Evolutionary conservation across 192 early-diverging fungal genomes (phyloP).

Genomic region (Dimargaris verticillata): DNA sequence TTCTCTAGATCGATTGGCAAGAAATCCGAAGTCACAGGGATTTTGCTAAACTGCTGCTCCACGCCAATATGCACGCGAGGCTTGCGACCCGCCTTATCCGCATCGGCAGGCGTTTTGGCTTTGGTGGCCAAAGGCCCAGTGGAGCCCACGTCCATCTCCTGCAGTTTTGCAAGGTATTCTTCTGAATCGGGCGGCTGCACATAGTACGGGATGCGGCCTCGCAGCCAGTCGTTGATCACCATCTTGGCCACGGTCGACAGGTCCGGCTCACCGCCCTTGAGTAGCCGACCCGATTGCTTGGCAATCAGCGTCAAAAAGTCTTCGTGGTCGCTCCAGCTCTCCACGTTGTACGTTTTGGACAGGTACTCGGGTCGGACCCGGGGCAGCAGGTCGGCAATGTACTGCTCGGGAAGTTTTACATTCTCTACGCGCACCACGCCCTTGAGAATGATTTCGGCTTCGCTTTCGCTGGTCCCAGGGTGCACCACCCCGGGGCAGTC

Average conservation of each 20-base stretch:
- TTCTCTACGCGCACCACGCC: constrained; percentile 93
- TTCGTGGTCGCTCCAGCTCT: constrained; percentile 65
- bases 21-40: constrained; percentile 71
- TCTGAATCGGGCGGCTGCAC: constrained; percentile 52
- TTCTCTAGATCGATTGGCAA: constrained; percentile 66
- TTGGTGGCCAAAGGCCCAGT: constrained; percentile 18
- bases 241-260: constrained; percentile 80
- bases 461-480: constrained; percentile 68
- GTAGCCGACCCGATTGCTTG: constrained; percentile 68
- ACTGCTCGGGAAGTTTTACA: constrained; percentile 73
- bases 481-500: constrained; percentile 98
- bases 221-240: constrained; percentile 96
- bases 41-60: constrained; percentile 83
- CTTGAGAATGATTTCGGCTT: constrained; percentile 91
- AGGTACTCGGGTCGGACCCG: constrained; percentile 84
- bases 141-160: constrained; percentile 19
- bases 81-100: constrained; percentile 7
- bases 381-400: constrained; percentile 63
- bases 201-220: constrained; percentile 94
- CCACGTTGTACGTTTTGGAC: constrained; percentile 77
- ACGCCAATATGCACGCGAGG: constrained; percentile 32
- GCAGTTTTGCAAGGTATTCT: constrained; percentile 1
- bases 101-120: constrained; percentile 11
- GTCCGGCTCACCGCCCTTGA: constrained; percentile 97
- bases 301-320: constrained; percentile 88